Evolutionary conservation across 148 eudicot species (phyloP), one percentile per base, ranked within the genome.

Genomic region (Gaultheria prostrata): DNA sequence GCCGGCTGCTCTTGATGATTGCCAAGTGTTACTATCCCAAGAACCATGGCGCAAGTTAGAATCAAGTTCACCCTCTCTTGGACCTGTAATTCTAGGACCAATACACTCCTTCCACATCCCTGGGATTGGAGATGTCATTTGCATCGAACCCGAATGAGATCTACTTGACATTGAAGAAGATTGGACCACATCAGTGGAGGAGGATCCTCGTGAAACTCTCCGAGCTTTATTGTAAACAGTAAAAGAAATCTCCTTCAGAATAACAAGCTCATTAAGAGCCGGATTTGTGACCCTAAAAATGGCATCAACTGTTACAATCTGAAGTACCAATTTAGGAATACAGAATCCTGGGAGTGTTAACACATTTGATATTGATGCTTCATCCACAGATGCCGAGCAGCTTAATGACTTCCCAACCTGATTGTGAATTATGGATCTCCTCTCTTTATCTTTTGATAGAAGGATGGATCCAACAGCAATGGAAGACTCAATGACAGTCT

Each of bases 211-310:
- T 57, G 96, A 89, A 81, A 93, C 84, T 86, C 95, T 90, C 49
- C 99, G 91, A 76, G 99, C 99, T 89, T 97, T 97, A 83, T 92
- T 94, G 92, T 97, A 97, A 76, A 97, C 98, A 77, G 98, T 93
- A 85, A 97, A 97, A 82, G 99, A 94, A 86, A 92, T 91, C 91
- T 97, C 99, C 87, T 97, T 97, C 14, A 97, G 92, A 88, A 93
- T 77, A 80, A 89, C 82, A 77, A 89, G 97, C 87, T 97, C 99
- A 84, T 77, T 92, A 28, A 91, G 91, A 50, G 92, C 81, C 49
- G 99, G 98, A 82, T 87, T 95, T 49, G 98, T 91, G 77, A 95
- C 99, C 81, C 99, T 91, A 71, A 94, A 93, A 78, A 97, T 93
- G 48, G 97, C 93, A 91, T 95, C 99, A 35, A 95, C 89, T 6